A percentile compares a stretch with the other conserved stretches of the same genome.
Evolutionary conservation across 192 early-diverging fungal species (phyloP).

Genomic region (Backusella morwellensis): DNA sequence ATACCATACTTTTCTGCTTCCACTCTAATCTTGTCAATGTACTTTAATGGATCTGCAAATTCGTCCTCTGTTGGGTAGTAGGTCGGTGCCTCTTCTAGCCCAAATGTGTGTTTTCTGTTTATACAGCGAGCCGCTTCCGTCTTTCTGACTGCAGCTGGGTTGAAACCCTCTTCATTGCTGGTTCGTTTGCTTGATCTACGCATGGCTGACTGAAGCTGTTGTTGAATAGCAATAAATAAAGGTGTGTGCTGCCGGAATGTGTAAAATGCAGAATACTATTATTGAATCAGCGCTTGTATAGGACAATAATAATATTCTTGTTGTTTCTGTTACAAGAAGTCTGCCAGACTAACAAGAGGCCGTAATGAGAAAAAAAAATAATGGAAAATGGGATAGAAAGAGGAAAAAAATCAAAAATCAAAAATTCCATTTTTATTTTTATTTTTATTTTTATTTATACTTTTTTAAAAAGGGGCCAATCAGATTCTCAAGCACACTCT

Average conservation of each 20-base stretch:
- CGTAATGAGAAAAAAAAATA: background rate
- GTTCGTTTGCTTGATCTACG: conserved; percentile 6
- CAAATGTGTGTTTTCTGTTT: conserved; percentile 47
- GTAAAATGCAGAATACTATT: background rate
- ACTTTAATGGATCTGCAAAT: conserved; percentile 81
- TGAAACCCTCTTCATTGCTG: background rate
- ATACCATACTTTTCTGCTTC: conserved; percentile 79
- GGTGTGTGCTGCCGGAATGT: background rate
- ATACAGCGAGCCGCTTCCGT: background rate
- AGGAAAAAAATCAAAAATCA: background rate
- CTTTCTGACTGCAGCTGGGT: conserved; percentile 3
- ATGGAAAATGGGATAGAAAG: background rate
- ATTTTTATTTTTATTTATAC: background rate
- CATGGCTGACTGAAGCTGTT: background rate
- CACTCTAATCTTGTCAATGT: conserved; percentile 77
- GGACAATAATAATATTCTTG: background rate
- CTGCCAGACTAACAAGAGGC: no score
- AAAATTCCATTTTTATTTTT: conserved; percentile 1
- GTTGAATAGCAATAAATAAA: background rate
- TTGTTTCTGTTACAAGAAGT: background rate
- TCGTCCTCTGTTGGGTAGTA: conserved; percentile 82
- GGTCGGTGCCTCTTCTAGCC: conserved; percentile 67
- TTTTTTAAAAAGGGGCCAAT: conserved; percentile 7
- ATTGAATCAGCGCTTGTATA: no score
- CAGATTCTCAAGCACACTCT: conserved; percentile 12